Conservation (phyloP, 768 basidiomycete species). For the Baorangia bicolor region DNA sequence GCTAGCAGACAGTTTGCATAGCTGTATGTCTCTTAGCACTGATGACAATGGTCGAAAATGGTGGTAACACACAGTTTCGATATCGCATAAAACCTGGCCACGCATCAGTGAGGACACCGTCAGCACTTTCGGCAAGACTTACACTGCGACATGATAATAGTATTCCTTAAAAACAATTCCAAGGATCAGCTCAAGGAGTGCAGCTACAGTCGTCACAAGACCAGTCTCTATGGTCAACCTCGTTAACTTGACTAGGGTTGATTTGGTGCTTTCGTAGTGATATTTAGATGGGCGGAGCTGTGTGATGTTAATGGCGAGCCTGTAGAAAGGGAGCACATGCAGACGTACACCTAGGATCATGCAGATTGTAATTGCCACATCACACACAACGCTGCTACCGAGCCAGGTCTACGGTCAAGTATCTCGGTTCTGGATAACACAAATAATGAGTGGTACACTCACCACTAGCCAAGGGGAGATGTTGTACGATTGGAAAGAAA, state of each 20-base stretch:
- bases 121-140: neutral
- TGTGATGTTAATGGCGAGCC: neutral
- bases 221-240: slow-evolving; percentile 17
- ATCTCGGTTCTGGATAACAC: too few relatives aligned
- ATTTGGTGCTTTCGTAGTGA: neutral
- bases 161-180: neutral
- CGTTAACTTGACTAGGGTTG: slow-evolving; percentile 1
- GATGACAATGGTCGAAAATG: neutral
- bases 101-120: neutral
- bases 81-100: neutral
- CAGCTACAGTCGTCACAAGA: slow-evolving; percentile 11
- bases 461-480: neutral
- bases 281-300: slow-evolving; percentile 7
- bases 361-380: slow-evolving; percentile 12
- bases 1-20: slow-evolving; percentile 16
- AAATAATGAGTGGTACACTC: neutral
- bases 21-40: neutral
- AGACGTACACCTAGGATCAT: slow-evolving; percentile 7
- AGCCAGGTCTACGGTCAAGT: slow-evolving; percentile 13
- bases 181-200: slow-evolving; percentile 8
- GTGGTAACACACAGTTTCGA: slow-evolving; percentile 5
- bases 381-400: slow-evolving; percentile 9
- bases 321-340: too few relatives aligned
- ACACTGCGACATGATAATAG: slow-evolving; percentile 12
- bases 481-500: too few relatives aligned